A percentile compares a stretch with the other conserved stretches of the same genome.
Evolutionary conservation across 1,284 basidiomycete species (phyloP).

Genomic region (Tilletiaria anomala): DNA sequence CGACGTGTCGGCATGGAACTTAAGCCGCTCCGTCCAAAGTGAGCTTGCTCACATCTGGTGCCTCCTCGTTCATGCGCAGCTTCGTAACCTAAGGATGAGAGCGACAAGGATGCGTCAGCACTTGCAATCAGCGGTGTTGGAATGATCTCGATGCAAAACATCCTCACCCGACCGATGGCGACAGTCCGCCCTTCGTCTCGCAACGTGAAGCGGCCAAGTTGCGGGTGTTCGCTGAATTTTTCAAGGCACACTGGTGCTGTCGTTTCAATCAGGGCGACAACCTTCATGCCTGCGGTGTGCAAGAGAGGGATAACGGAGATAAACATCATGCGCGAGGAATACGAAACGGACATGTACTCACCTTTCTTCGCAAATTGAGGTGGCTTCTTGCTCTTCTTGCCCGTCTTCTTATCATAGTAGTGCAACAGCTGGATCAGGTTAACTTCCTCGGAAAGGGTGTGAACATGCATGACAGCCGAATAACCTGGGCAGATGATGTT

Average conservation of each 20-base stretch:
- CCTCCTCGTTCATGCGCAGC: slow-evolving; percentile 15
- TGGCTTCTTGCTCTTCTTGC: slow-evolving; percentile 35
- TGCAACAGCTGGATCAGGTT: slow-evolving; percentile 28
- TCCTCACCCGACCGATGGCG: slow-evolving; percentile 37
- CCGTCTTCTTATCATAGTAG: slow-evolving; percentile 40
- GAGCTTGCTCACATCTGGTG: slow-evolving; percentile 26
- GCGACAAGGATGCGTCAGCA: no score
- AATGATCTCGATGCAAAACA: no score
- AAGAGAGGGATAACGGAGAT: not conserved
- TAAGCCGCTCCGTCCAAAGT: slow-evolving; percentile 9
- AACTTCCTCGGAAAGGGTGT: slow-evolving; percentile 34
- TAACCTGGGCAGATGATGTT: slow-evolving; percentile 39
- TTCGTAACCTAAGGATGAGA: no score
- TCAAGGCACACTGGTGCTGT: slow-evolving; percentile 32
- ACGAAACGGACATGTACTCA: no score
- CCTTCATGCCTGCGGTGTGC: slow-evolving; percentile 36
- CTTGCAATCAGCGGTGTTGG: no score
- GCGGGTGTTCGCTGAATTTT: slow-evolving; percentile 36
- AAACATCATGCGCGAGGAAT: no score
- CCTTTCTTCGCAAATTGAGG: slow-evolving; percentile 29
- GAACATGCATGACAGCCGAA: slow-evolving; percentile 36
- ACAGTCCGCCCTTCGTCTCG: slow-evolving; percentile 37
- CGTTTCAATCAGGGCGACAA: slow-evolving; percentile 36
- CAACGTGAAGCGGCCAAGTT: slow-evolving; percentile 37
- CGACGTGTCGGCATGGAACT: no score